Percentiles rank a stretch among this genome's conserved stretches.
phyloP scores from a whole-genome alignment of 805 yeast species.

The Metschnikowia picachoensis region DNA sequence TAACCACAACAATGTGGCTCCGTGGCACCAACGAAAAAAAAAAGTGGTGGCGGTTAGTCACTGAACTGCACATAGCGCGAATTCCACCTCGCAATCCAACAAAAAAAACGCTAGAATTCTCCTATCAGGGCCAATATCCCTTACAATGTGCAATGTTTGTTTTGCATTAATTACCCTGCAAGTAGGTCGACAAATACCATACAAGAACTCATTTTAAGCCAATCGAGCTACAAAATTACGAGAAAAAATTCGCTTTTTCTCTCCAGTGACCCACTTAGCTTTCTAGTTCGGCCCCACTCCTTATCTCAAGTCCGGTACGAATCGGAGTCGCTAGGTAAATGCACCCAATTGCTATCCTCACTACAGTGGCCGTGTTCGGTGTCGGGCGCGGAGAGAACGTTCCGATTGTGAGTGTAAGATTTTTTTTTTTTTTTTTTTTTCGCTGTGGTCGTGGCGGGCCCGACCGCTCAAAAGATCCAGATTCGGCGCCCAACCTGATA shows the following conservation, averaged over 20 bases:
- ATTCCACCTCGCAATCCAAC: slow-evolving; percentile 6
- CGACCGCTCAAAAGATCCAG: background rate
- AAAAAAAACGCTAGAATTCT: background rate
- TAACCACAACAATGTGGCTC: slow-evolving; percentile 10
- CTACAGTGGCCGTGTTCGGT: background rate
- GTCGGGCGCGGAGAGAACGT: background rate
- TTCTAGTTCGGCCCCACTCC: background rate
- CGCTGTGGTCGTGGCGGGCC: background rate
- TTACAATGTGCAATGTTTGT: too few relatives aligned
- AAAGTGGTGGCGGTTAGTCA: slow-evolving; percentile 8
- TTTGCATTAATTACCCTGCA: too few relatives aligned
- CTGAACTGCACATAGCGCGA: background rate
- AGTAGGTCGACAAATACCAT: too few relatives aligned
- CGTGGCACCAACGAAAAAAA: background rate
- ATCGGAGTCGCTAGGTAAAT: background rate
- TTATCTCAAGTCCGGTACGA: background rate
- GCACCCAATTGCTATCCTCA: too few relatives aligned
- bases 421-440: background rate
- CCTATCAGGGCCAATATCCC: too few relatives aligned
- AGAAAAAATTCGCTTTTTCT: too few relatives aligned
- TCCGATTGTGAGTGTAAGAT: background rate
- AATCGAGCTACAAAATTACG: too few relatives aligned
- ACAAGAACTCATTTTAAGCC: too few relatives aligned
- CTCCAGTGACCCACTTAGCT: too few relatives aligned
- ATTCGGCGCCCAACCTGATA: background rate